Percentiles rank a stretch among this genome's conserved stretches.
Conservation (phyloP, 2,329 filamentous ascomycete species). For the Bipolaris zeicola region DNA sequence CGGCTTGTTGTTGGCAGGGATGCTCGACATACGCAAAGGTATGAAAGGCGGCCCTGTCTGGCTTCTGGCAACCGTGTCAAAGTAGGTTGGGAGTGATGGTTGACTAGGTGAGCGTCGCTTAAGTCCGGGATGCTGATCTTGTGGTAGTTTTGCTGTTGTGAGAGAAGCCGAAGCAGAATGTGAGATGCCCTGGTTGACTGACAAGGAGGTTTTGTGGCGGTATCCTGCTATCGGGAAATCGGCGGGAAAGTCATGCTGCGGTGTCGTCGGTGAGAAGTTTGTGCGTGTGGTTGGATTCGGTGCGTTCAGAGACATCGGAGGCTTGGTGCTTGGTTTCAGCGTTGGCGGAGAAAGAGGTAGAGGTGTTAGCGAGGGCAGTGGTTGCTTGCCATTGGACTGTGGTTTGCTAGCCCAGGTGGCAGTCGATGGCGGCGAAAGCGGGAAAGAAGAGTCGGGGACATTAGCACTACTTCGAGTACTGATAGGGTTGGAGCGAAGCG, state of each 20-base stretch:
- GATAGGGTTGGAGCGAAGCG: slow-evolving; percentile 30
- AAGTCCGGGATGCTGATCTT: slow-evolving; percentile 4
- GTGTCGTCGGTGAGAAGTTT: slow-evolving; percentile 33
- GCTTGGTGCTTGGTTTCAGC: slow-evolving; percentile 41
- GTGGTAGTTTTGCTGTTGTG: slow-evolving; percentile 11
- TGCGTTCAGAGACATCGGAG: slow-evolving; percentile 38
- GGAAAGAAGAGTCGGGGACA: slow-evolving; percentile 26
- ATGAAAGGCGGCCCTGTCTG: slow-evolving; percentile 34
- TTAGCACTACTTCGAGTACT: slow-evolving; percentile 22
- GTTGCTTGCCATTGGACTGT: slow-evolving; percentile 24
- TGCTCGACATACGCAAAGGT: slow-evolving; percentile 43
- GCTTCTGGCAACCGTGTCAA: slow-evolving; percentile 16
- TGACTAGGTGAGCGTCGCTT: slow-evolving; percentile 30
- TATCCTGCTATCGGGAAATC: slow-evolving; percentile 24
- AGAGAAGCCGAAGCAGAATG: slow-evolving; percentile 34
- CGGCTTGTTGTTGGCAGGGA: slow-evolving; percentile 39
- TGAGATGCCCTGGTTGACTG: slow-evolving; percentile 9
- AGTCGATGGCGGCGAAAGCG: slow-evolving; percentile 33
- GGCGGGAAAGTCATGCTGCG: slow-evolving; percentile 20
- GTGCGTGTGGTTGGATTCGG: slow-evolving; percentile 42
- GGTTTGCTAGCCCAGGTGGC: slow-evolving; percentile 18
- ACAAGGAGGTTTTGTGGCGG: slow-evolving; percentile 6
- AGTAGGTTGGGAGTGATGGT: slow-evolving; percentile 25
- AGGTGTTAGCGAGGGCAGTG: slow-evolving; percentile 33
- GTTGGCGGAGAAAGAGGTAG: slow-evolving; percentile 43